Evolutionary conservation across 129 eudicot genomes (phyloP), one percentile per base, ranked within the genome.

Genomic region (Saussurea involucrata): DNA sequence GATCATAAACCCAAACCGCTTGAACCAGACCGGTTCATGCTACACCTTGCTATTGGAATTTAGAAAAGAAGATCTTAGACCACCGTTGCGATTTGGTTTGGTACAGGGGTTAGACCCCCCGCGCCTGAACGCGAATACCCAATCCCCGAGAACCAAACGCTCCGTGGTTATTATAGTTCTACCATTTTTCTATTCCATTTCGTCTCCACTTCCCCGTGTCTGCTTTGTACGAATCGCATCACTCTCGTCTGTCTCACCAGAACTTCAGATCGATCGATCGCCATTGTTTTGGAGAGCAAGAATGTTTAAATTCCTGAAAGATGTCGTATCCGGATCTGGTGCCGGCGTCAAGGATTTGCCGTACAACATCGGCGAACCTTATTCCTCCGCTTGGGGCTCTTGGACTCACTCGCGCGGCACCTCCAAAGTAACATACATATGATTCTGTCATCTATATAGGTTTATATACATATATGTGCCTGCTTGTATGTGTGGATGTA

Each of bases 331-430:
- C 84, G 97, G 98, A 95, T 91, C 97, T 76, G 92, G 89, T 8
- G 64, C 97, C 31, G 97, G 97, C 74, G 84, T 89, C 31, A 91
- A 89, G 72, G 93, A 95, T 91, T 88, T 95, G 78, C 97, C 97
- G 8, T 91, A 95, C 86, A 95, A 86, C 81, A 87, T 95, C 83
- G 98, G 96, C 28, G 97, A 95, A 78, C 98, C 98, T 34, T 91
- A 95, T 77, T 91, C 97, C 34, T 89, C 94, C 70, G 90, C 98
- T 69, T 95, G 96, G 98, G 98, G 94, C 67, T 95, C 97, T 12
- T 95, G 96, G 98, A 81, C 83, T 76, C 98, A 95, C 85, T 85
- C 78, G n/a, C 96, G 92, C 33, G 98, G 96, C 91, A 87, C 96
- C 33, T 89, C 96, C 74, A 95, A 92, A 92, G 97, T 89, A 67